Evolutionary conservation across 257 asterid genomes (phyloP), one percentile per base, ranked within the genome.

Genomic region (Knoxia roxburghii): DNA sequence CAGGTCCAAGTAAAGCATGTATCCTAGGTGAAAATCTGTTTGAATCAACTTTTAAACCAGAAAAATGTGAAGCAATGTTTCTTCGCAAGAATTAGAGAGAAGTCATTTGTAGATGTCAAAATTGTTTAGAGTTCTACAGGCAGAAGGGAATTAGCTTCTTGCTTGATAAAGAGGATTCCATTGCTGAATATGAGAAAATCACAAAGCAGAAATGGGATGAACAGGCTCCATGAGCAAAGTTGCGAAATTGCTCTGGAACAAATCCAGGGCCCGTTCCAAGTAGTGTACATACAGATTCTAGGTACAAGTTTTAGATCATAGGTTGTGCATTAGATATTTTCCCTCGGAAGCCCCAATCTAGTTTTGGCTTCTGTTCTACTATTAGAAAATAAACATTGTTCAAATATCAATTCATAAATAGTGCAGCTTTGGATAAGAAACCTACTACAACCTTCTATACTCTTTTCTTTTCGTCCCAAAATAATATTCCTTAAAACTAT

Each of bases 111-210:
- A 87, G 76, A 67, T 94, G 97, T 69, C 78, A 56, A 51, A 80
- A 74, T 37, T 94, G 99, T 77, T 63, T 37, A 0, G 86, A 83
- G 14, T 73, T 85, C 52, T 94, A 88, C 73, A 71, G 79, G 33
- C 83, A 79, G 79, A 88, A 73, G 85, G 84, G 80, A 64, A 72
- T 94, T 17, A 65, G 75, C 54, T 90, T 82, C 89, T 76, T 94
- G 84, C 83, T 83, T 14, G 97, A 94, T 68, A 78, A 65, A 78
- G 97, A 94, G 71, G 99, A 94, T 70, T 81, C 99, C 2, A 90
- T 94, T 64, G 96, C 88, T 7, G 96, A 94, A 80, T 94, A 94
- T n/a, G 97, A 94, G 80, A 75, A 77, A 61, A 78, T 82, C 79
- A 96, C 89, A 40, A 89, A 87, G 74, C 88, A 77, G 84, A 87